phyloP scores from a whole-genome alignment of 768 basidiomycete genomes.

The Agrocybe chaxingu region DNA sequence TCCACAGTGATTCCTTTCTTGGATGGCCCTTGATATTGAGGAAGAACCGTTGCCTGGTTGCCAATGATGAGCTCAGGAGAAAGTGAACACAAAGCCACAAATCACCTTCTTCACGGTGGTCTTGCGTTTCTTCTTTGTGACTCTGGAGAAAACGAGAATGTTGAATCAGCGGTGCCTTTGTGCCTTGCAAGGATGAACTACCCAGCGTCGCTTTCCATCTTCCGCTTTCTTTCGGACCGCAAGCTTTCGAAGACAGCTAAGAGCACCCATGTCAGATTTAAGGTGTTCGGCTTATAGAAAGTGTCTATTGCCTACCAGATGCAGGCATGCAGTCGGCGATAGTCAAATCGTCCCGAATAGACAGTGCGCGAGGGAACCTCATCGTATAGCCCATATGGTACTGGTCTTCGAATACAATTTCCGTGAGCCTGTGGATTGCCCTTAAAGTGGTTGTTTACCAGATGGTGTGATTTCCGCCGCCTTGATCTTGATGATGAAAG shows the following conservation, averaged over 20 bases:
- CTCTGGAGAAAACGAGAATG: constrained; percentile 15
- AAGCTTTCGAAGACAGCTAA: constrained; percentile 59
- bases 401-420: constrained; percentile 46
- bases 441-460: constrained; percentile 37
- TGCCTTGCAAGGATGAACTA: constrained; percentile 18
- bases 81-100: neutral
- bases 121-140: constrained; percentile 59
- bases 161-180: neutral
- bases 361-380: constrained; percentile 87
- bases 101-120: constrained; percentile 47
- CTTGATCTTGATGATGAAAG: constrained; percentile 91
- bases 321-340: constrained; percentile 73
- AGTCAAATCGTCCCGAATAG: constrained; percentile 75
- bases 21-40: constrained; percentile 65
- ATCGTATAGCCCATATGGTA: constrained; percentile 87
- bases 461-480: constrained; percentile 85
- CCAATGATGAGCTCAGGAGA: neutral
- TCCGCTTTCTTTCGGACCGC: constrained; percentile 67
- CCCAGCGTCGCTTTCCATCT: constrained; percentile 63
- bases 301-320: constrained; percentile 40
- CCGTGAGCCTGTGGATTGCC: neutral
- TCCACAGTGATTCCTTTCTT: constrained; percentile 57
- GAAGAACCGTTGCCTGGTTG: constrained; percentile 52
- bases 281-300: neutral
- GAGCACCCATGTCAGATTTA: neutral